Percentiles rank a stretch among this genome's conserved stretches.
Conservation (phyloP, 2,329 filamentous ascomycete genomes). For the Mollisia scopiformis region DNA sequence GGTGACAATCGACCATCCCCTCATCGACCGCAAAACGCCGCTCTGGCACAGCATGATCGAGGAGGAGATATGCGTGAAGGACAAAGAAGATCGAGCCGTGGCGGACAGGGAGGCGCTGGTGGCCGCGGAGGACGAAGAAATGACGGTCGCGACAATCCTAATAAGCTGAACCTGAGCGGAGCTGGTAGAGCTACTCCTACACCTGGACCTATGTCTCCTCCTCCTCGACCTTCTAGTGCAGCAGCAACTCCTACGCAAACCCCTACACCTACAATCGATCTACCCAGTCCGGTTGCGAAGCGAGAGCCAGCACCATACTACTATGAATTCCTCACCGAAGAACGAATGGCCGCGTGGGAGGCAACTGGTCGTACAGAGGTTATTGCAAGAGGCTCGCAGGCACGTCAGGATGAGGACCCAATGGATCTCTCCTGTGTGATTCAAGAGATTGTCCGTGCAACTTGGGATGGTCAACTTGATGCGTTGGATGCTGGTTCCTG, state of each 20-base stretch:
- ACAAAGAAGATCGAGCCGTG: conserved; percentile 48
- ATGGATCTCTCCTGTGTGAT: conserved; percentile 73
- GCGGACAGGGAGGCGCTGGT: conserved; percentile 41
- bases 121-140: conserved; percentile 33
- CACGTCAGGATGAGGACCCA: conserved; percentile 68
- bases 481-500: conserved; percentile 70
- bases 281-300: conserved; percentile 35
- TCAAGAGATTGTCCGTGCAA: conserved; percentile 82
- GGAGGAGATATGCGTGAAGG: conserved; percentile 52
- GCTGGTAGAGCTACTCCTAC: conserved; percentile 33
- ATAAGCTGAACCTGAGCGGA: conserved; percentile 30
- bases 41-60: conserved; percentile 60
- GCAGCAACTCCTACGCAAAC: conserved; percentile 32
- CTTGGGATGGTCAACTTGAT: conserved; percentile 69
- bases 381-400: conserved; percentile 64
- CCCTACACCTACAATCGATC: conserved; percentile 26
- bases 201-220: conserved; percentile 38
- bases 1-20: conserved; percentile 58
- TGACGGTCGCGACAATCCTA: conserved; percentile 34
- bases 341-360: conserved; percentile 69
- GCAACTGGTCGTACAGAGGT: conserved; percentile 68
- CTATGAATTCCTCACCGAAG: conserved; percentile 77
- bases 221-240: conserved; percentile 32
- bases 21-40: conserved; percentile 61
- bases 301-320: conserved; percentile 51